phyloP scores from a whole-genome alignment of 176 grass and related monocot genomes.

The Raddia distichophylla region DNA sequence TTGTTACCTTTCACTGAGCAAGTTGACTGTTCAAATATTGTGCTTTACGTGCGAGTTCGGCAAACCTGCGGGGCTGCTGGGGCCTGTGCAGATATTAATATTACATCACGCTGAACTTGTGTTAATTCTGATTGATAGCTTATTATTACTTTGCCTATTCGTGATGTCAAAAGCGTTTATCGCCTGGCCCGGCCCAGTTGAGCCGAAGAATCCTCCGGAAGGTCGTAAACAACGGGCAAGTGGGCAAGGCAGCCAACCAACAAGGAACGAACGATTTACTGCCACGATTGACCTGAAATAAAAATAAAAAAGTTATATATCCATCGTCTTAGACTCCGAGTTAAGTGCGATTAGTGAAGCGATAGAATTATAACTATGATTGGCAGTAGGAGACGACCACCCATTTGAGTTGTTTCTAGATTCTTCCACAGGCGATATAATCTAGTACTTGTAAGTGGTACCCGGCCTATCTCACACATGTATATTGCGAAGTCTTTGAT shows the following conservation, averaged over 20 bases:
- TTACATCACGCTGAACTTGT: slow-evolving; percentile 35
- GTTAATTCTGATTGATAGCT: not conserved
- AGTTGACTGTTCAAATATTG: no score
- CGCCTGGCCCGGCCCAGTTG: not conserved
- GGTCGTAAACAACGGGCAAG: slow-evolving; percentile 4
- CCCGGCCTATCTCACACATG: not conserved
- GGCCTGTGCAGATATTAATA: slow-evolving; percentile 14
- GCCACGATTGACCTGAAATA: not conserved
- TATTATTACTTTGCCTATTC: not conserved
- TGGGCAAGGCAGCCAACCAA: not conserved
- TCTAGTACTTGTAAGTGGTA: not conserved
- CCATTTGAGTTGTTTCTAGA: slow-evolving; percentile 16
- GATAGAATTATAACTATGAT: slow-evolving; percentile 4
- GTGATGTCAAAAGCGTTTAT: not conserved
- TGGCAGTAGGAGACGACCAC: not conserved
- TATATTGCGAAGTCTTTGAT: not conserved
- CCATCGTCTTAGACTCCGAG: not conserved
- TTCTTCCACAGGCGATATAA: not conserved
- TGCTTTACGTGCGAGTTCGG: slow-evolving; percentile 28
- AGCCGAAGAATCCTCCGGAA: slow-evolving; percentile 25
- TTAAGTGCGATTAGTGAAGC: not conserved
- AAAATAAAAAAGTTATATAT: no score
- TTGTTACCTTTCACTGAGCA: not conserved
- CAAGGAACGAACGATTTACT: not conserved
- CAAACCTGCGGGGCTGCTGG: not conserved